Base-by-base conservation (phyloP, 1,139 yeast genomes). In the Debaryomyces sp. region DNA sequence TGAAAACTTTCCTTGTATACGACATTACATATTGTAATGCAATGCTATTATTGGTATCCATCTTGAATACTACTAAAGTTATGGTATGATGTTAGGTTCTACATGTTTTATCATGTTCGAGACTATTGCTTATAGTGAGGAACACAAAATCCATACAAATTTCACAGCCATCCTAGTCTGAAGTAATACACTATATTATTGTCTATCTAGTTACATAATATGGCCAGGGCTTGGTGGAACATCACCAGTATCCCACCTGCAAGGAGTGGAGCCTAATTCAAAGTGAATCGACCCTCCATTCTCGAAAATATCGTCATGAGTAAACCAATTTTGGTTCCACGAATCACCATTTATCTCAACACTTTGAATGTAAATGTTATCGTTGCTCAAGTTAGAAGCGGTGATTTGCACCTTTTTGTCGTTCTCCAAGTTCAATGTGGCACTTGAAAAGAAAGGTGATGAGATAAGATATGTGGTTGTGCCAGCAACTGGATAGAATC, bases 401-500 rank as follows among this genome's bases (percentile, higher is more conserved):
- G 54, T 55, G 30, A 72, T 63, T 29, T 58, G 52, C 39, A 68
- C 58, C 26, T 51, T 52, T n/a, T 58, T 56, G 22, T 68, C 68
- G 40, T 65, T 61, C 12, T 61, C 67, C 48, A 67, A 59, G 23
- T 55, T 55, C 30, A 71, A 48, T 8, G 60, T 53, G 22, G 61
- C 49, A 24, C 61, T 55, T 5, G 63, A 54, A n/a, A 71, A 45
- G 50, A 67, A 68, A 7, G 77, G 77, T 2, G 74, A 57, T 2
- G 70, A 50, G 7, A 72, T 49, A 22, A 72, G 56, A 48, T 71
- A 72, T 1, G 71, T 63, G 18, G 73, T 64, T 2, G 76, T 70
- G 2, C 75, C 75, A 17, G 75, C 58, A 21, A 70, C 61, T 5
- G 76, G 77, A 49, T 71, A 71, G 22, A 71, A 47, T 0, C 77